Conservation (phyloP, 805 yeast species). For the Cyberlindnera sargentensis region DNA sequence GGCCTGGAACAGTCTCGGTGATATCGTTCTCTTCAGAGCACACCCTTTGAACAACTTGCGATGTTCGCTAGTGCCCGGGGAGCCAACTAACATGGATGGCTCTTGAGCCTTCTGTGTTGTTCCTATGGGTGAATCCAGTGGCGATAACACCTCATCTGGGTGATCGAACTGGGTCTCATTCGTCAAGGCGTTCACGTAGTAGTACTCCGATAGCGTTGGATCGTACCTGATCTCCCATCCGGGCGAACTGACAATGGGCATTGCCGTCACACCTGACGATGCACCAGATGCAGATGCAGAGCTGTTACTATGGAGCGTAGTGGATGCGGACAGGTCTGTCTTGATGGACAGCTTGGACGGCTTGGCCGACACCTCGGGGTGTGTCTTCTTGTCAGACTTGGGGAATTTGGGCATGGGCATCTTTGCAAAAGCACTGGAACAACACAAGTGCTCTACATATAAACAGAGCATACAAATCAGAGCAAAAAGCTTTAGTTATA, state of each 20-base stretch:
- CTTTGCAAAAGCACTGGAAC: not conserved
- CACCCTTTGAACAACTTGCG: conserved; percentile 6
- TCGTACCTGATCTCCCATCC: conserved; percentile 24
- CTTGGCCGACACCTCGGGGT: too few species aligned
- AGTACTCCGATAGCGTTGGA: conserved; percentile 25
- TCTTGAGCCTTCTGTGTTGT: not conserved
- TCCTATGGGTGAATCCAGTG: conserved; percentile 8
- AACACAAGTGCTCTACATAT: too few species aligned
- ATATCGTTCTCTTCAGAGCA: conserved; percentile 16
- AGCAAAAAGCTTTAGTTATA: too few species aligned
- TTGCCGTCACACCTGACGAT: not conserved
- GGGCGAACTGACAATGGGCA: conserved; percentile 15
- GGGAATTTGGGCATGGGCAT: not conserved
- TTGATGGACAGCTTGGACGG: not conserved
- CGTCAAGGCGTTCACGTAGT: conserved; percentile 26
- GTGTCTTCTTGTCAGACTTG: not conserved
- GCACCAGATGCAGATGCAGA: not conserved
- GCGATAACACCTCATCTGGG: conserved; percentile 32
- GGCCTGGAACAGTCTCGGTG: conserved; percentile 13
- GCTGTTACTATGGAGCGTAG: not conserved
- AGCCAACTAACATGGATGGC: not conserved
- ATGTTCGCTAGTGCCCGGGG: conserved; percentile 1
- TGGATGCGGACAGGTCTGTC: not conserved
- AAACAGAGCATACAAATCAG: too few species aligned
- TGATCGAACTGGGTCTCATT: conserved; percentile 30